Evolutionary conservation across 2,329 filamentous ascomycete genomes (phyloP), one percentile per base, ranked within the genome.

Genomic region (Cladophialophora yegresii): DNA sequence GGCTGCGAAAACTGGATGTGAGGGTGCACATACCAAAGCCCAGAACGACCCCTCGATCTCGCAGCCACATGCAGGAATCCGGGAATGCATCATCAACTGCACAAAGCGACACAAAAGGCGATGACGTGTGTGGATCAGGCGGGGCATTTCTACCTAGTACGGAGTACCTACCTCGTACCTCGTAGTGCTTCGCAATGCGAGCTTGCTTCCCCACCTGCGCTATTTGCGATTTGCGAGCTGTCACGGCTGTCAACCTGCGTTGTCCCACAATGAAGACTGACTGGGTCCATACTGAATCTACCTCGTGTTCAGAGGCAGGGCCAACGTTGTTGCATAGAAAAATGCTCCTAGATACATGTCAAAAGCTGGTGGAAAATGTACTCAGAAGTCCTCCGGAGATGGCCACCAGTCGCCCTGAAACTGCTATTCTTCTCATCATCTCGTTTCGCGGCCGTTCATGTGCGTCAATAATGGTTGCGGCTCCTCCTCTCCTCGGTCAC

Each of bases 401-500:
- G 26, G 20, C 20, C 16, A 33, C 8, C 8, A 13, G 9, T 33
- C 13, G 12, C 51, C 51, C 1, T 33, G 26, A 28, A 20, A 10
- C 51, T 28, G 26, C 26, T 3, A 28, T 7, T 54, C 28, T 36
- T 43, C 36, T 16, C 10, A 28, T 28, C 3, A 3, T 6, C 3
- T 6, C 6, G 26, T 28, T 28, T n/a, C n/a, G n/a, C n/a, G 26
- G 26, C 26, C 26, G 3, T 23, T 51, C 49, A 51, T n/a, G 8
- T 12, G 20, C 30, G 3, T 40, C 36, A 61, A 50, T 66, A 61
- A 28, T 67, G 61, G 36, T 62, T 62, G 49, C 65, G 65, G 26
- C 65, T 65, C 40, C 64, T 66, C 33, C 64, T 55, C 58, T 66
- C 61, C 23, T 68, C 51, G 6, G 61, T 68, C 16, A 65, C 61